A percentile compares a stretch with the other conserved stretches of the same genome.
phyloP scores from a whole-genome alignment of 108 stramenopile genomes.

The Cyclostephanos tholiformis region DNA sequence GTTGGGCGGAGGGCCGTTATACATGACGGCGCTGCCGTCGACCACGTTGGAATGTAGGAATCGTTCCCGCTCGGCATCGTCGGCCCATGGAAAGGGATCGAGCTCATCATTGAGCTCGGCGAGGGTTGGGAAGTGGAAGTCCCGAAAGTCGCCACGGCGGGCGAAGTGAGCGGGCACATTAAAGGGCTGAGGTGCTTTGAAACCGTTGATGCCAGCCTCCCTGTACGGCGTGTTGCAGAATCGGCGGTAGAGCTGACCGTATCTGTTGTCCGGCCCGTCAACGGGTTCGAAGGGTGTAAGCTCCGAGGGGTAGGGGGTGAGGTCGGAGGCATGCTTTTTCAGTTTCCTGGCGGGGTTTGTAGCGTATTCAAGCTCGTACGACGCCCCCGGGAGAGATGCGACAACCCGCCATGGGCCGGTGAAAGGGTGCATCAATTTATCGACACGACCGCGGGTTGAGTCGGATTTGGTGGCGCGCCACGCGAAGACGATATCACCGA shows the following conservation, averaged over 20 bases:
- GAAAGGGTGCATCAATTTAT: neutral
- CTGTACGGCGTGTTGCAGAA: neutral
- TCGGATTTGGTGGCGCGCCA: neutral
- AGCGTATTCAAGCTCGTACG: neutral
- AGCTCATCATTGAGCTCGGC: slow-evolving; percentile 17
- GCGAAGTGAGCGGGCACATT: neutral
- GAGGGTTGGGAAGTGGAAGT: slow-evolving; percentile 3
- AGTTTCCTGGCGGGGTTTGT: neutral
- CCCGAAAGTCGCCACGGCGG: too few relatives aligned
- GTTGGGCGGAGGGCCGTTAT: neutral
- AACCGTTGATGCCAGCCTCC: slow-evolving; percentile 17
- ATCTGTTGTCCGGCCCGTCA: neutral
- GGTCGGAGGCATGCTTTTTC: slow-evolving; percentile 15
- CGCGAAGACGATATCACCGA: slow-evolving; percentile 2
- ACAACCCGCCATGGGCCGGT: slow-evolving; percentile 20
- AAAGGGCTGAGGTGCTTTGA: neutral
- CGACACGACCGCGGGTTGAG: neutral
- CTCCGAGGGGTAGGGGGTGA: slow-evolving; percentile 8
- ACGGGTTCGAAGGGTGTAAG: neutral
- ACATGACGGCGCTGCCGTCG: neutral
- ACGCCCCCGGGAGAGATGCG: neutral
- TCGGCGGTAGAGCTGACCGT: neutral
- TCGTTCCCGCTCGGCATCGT: neutral
- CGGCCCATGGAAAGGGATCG: too few relatives aligned
- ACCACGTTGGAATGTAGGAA: neutral